Base-by-base conservation (phyloP, 768 basidiomycete species). In the Boletus vinaceobasis region DNA sequence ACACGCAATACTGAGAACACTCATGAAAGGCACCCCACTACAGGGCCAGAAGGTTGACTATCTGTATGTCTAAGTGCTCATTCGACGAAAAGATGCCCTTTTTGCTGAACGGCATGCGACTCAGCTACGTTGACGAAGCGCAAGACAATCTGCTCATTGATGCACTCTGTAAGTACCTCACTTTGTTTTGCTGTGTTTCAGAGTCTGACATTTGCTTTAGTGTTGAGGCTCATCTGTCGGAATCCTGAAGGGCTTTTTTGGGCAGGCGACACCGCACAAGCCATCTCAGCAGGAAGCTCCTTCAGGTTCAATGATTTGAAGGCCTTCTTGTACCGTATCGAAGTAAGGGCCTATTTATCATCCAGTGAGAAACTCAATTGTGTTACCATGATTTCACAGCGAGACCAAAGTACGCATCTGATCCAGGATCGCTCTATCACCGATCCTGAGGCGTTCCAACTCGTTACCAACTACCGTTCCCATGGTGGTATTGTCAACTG, bases 231-330 rank as follows among this genome's bases (percentile, higher is more conserved):
- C 0, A 63, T 90, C n/a, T 88, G 85, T 56, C 67, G 68, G 11
- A 88, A 88, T 60, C 77, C 80, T 0, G 72, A 86, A 48, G 87
- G 88, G 0, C 68, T 88, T 19, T 86, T 90, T 57, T 89, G 86
- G 85, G 88, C 87, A 2, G 88, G 89, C 0, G 88, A 90, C 62
- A 89, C 88, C 0, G 87, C 88, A 0, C 88, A 90, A 58, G 86
- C 88, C 0, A 90, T 90, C 37, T 83, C 86, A 0, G 78, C 80
- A 1, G 88, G 88, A 3, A 87, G 85, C 57, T 78, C 85, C 0
- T 90, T 90, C 60, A 73, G 83, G 10, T 90, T 90, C 63, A 73
- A 85, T 50, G 86, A 88, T 42, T 64, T 90, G 48, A 88, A 84
- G 63, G 80, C 88, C 1, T 87, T 86, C 58, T 58, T 87, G 29